A percentile compares a stretch with the other conserved stretches of the same genome.
phyloP scores from a whole-genome alignment of 305 asterid genomes.

The Solanum hybrid region DNA sequence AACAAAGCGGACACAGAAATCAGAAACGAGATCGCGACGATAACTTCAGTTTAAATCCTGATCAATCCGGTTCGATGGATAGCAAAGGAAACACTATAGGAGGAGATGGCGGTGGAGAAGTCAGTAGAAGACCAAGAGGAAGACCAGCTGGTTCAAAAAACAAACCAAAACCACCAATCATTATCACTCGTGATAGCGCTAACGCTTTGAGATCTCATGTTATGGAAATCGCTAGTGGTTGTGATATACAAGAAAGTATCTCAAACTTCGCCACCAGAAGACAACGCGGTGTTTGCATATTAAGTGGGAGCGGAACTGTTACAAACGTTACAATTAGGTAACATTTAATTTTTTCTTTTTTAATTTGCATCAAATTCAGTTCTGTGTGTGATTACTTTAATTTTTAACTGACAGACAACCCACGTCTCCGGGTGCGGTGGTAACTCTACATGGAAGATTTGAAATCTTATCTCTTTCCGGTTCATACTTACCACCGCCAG shows the following conservation, averaged over 20 bases:
- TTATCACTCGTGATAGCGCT: slow-evolving; percentile 79
- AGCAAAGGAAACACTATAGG: slow-evolving; percentile 13
- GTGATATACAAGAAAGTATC: slow-evolving; percentile 67
- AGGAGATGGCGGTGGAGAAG: slow-evolving; percentile 26
- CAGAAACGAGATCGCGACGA: slow-evolving; percentile 1
- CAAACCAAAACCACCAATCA: slow-evolving; percentile 80
- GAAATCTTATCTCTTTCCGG: slow-evolving; percentile 79
- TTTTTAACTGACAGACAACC: slow-evolving; percentile 40
- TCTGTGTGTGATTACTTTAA: background rate
- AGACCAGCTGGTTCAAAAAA: slow-evolving; percentile 75
- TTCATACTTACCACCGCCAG: slow-evolving; percentile 75
- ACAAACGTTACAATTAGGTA: slow-evolving; percentile 44
- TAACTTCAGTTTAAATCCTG: slow-evolving; percentile 14
- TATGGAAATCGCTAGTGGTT: slow-evolving; percentile 58
- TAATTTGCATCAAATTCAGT: background rate
- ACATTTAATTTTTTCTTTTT: no score
- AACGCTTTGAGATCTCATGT: slow-evolving; percentile 79
- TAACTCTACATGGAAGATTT: slow-evolving; percentile 62
- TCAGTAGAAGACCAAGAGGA: slow-evolving; percentile 53
- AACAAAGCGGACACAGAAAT: background rate
- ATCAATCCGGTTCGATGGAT: slow-evolving; percentile 12
- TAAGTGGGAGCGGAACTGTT: slow-evolving; percentile 76
- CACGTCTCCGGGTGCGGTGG: slow-evolving; percentile 59
- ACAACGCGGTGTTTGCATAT: slow-evolving; percentile 72
- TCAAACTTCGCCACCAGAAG: slow-evolving; percentile 61